Percentiles rank a stretch among this genome's conserved stretches.
Evolutionary conservation across 495 filamentous ascomycete species (phyloP).

Genomic region (Penicillium cinerascens): DNA sequence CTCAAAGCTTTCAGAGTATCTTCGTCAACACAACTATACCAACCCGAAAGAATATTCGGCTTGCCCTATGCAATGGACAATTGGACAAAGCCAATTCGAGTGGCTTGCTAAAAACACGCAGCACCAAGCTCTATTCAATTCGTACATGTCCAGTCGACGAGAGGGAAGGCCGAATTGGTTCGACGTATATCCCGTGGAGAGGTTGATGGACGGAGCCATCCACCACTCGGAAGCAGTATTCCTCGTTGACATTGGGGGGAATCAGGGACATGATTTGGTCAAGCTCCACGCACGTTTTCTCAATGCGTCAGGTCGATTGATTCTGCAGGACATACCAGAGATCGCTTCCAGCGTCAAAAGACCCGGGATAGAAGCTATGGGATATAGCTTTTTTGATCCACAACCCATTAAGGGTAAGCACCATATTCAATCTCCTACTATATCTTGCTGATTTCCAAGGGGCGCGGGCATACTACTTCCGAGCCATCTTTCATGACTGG

Average conservation of each 20-base stretch:
- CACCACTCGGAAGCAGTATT: slow-evolving; percentile 16
- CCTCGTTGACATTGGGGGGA: slow-evolving; percentile 55
- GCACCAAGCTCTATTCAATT: too few species aligned
- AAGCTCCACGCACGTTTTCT: slow-evolving; percentile 38
- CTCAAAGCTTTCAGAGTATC: too few species aligned
- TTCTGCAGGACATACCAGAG: slow-evolving; percentile 41
- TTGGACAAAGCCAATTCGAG: too few species aligned
- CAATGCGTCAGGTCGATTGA: slow-evolving; percentile 27
- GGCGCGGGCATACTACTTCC: slow-evolving; percentile 42
- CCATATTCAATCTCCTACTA: not conserved
- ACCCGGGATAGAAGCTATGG: slow-evolving; percentile 28
- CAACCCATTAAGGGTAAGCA: slow-evolving; percentile 40
- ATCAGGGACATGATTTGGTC: slow-evolving; percentile 46
- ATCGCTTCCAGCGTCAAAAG: slow-evolving; percentile 23
- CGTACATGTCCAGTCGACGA: too few species aligned
- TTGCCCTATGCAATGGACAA: too few species aligned
- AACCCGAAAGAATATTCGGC: too few species aligned
- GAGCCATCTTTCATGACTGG: slow-evolving; percentile 46
- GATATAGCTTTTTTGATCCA: slow-evolving; percentile 40
- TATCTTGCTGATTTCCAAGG: slow-evolving; percentile 20
- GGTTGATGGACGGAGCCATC: slow-evolving; percentile 21
- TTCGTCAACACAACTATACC: too few species aligned
- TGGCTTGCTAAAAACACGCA: too few species aligned
- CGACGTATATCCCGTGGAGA: slow-evolving; percentile 42
- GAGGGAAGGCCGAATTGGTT: too few species aligned